Conservation (phyloP, 2,329 filamentous ascomycete species). For the Xylaria sp. region DNA sequence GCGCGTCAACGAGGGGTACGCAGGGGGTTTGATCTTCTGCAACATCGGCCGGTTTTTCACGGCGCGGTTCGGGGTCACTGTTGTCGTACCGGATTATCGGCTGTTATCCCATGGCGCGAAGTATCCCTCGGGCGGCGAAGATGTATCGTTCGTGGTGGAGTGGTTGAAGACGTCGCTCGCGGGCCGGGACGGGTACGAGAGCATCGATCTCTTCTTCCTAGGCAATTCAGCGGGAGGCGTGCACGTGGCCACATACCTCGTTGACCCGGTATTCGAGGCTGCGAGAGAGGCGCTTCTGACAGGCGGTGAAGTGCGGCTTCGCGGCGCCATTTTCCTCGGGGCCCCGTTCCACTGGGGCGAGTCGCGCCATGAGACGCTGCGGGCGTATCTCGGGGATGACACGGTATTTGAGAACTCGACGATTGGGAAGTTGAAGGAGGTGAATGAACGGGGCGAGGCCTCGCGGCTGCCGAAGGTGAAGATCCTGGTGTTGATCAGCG, state of each 20-base stretch:
- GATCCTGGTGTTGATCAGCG: conserved; percentile 43
- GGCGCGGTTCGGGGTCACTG: conserved; percentile 49
- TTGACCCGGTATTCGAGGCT: conserved; percentile 44
- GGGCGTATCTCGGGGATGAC: conserved; percentile 43
- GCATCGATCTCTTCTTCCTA: conserved; percentile 52
- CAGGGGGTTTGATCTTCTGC: conserved; percentile 47
- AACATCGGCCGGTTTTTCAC: conserved; percentile 56
- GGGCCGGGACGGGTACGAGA: conserved; percentile 41
- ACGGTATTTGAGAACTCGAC: conserved; percentile 42
- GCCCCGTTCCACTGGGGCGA: conserved; percentile 45
- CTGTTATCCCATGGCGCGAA: conserved; percentile 53
- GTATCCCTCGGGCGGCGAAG: conserved; percentile 56
- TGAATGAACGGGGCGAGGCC: conserved; percentile 30
- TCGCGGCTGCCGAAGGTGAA: conserved; percentile 39
- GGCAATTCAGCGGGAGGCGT: conserved; percentile 56
- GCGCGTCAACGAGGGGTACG: conserved; percentile 43
- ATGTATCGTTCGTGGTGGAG: conserved; percentile 51
- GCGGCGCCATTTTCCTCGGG: conserved; percentile 43
- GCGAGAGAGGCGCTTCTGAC: conserved; percentile 34
- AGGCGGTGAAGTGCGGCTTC: conserved; percentile 35
- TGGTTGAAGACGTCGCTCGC: conserved; percentile 49
- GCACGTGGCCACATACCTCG: conserved; percentile 52
- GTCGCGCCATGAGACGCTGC: conserved; percentile 39
- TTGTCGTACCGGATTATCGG: conserved; percentile 54
- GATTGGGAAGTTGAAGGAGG: conserved; percentile 40